Evolutionary conservation across 768 basidiomycete genomes (phyloP), one percentile per base, ranked within the genome.

Genomic region (Leccinum obscurum): DNA sequence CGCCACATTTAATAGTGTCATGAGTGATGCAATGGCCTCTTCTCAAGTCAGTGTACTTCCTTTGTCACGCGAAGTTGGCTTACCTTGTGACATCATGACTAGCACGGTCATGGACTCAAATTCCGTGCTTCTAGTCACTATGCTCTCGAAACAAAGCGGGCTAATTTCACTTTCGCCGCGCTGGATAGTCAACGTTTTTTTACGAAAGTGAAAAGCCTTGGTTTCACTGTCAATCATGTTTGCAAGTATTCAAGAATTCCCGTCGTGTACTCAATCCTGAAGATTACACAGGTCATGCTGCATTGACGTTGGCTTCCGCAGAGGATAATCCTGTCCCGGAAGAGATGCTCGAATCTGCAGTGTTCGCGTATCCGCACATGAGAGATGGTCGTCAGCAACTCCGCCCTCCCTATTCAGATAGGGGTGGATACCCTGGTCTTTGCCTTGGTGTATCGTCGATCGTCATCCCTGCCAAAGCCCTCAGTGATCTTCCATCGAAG

Each of bases 321-420:
- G 56, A 57, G 35, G 46, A 50, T 17, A 57, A 51, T 22, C 56
- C 56, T 4, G 35, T 57, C n/a, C 49, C 56, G 6, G 56, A 51
- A n/a, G 56, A 57, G 15, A 57, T 50, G 35, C 56, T 51, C 11
- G 34, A 50, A 13, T 37, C 35, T 50, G 49, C 56, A 14, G 24
- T 57, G 15, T 57, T 57, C n/a, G 46, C 32, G 10, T 57, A 50
- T 11, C 2, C 24, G 20, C 49, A 50, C 7, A 8, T 51, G 46
- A 50, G 37, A n/a, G 56, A 57, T n/a, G 56, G 56, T 22, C 49
- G 56, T 37, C 49, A 30, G 17, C 56, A 49, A 28, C 56, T 57
- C 28, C 49, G 49, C 44, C 48, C 24, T 17, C 56, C 56, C 3
- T 57, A 37, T 51, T 51, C 49, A 2, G 22, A 37, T 10, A 50